phyloP scores from a whole-genome alignment of 768 basidiomycete genomes.

The Suillus bovinus region DNA sequence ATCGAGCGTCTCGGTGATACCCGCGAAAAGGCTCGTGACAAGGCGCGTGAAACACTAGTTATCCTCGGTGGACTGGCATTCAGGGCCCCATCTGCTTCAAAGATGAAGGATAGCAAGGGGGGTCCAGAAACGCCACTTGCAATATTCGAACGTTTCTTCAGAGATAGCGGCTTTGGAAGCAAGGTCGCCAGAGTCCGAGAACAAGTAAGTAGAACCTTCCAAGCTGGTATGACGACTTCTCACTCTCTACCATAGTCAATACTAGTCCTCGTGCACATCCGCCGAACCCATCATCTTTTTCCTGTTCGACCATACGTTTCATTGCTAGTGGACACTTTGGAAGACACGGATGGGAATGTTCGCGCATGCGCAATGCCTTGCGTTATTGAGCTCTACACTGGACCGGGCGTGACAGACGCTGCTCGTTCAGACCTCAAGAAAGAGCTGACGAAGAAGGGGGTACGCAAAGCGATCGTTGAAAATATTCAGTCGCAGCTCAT shows the following conservation, averaged over 20 bases:
- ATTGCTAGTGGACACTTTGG: conserved; percentile 78
- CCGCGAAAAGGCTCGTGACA: conserved; percentile 68
- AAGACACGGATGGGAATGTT: conserved; percentile 90
- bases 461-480: conserved; percentile 87
- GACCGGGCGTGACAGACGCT: conserved; percentile 76
- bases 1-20: conserved; percentile 82
- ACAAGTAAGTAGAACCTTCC: conserved; percentile 56
- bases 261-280: conserved; percentile 69
- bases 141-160: conserved; percentile 70
- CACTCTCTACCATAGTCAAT: conserved; percentile 45
- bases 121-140: conserved; percentile 66
- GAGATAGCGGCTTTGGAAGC: conserved; percentile 71
- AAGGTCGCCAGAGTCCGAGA: conserved; percentile 88
- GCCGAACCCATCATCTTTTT: conserved; percentile 68
- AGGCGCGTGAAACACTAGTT: conserved; percentile 76
- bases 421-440: conserved; percentile 95
- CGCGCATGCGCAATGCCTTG: conserved; percentile 83
- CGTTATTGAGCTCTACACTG: conserved; percentile 83
- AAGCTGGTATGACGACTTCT: conserved; percentile 5
- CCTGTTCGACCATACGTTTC: conserved; percentile 82
- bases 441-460: conserved; percentile 80
- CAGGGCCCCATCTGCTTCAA: conserved; percentile 50
- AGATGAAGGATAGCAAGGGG: conserved; percentile 56
- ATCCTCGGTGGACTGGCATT: conserved; percentile 73
- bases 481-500: conserved; percentile 71